A percentile compares a stretch with the other conserved stretches of the same genome.
Conservation (phyloP, 208 protist genomes). For the Crithidia sp. region DNA sequence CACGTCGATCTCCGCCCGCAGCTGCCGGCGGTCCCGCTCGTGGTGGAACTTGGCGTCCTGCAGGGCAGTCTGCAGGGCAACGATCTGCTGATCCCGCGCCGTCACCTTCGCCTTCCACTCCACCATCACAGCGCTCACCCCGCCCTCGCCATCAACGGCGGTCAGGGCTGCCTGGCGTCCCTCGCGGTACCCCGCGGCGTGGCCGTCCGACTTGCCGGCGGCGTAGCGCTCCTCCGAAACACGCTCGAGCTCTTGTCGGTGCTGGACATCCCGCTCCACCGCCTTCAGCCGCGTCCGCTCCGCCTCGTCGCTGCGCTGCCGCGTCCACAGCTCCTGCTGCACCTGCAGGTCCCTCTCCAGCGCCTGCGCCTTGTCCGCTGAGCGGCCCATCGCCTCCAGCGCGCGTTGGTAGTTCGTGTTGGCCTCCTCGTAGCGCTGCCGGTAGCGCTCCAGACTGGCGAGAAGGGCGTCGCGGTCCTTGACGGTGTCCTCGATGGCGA, state of each 20-base stretch:
- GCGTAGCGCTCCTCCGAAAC: slow-evolving; percentile 45
- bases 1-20: slow-evolving; percentile 62
- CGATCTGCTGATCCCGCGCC: slow-evolving; percentile 44
- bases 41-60: slow-evolving; percentile 46
- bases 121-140: slow-evolving; percentile 18
- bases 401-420: slow-evolving; percentile 71
- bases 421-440: slow-evolving; percentile 58
- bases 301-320: slow-evolving; percentile 48
- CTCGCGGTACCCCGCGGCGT: slow-evolving; percentile 33
- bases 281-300: slow-evolving; percentile 60
- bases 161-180: slow-evolving; percentile 21
- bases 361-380: slow-evolving; percentile 52
- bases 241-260: slow-evolving; percentile 52
- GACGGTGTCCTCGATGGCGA: slow-evolving; percentile 52
- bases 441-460: slow-evolving; percentile 64
- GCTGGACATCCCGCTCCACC: slow-evolving; percentile 56
- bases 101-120: slow-evolving; percentile 41
- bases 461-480: slow-evolving; percentile 73
- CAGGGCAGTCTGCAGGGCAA: slow-evolving; percentile 43
- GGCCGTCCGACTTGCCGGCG: slow-evolving; percentile 52
- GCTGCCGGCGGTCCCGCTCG: slow-evolving; percentile 48
- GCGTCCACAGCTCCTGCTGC: slow-evolving; percentile 50
- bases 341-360: slow-evolving; percentile 65
- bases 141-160: slow-evolving; percentile 21
- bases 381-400: slow-evolving; percentile 68